Percentiles rank a stretch among this genome's conserved stretches.
Evolutionary conservation across 192 early-diverging fungal genomes (phyloP).

Genomic region (Podochytrium sp.): DNA sequence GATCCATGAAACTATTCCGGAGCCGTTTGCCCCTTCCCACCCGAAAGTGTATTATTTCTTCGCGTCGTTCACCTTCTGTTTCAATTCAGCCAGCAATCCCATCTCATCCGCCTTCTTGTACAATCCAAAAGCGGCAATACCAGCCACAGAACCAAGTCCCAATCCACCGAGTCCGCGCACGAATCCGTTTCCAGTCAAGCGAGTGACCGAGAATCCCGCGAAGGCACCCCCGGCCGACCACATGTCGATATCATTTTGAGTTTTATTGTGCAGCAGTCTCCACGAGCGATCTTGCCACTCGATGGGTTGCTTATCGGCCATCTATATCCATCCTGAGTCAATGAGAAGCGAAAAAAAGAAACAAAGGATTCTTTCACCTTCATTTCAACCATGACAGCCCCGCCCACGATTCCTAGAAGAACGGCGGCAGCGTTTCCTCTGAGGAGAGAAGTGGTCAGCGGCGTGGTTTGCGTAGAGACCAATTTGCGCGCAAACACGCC

Average conservation of each 20-base stretch:
- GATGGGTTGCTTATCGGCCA: slow-evolving; percentile 4
- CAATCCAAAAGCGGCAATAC: background rate
- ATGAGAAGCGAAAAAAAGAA: background rate
- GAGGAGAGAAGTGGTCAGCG: slow-evolving; percentile 7
- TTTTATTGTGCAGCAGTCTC: slow-evolving; percentile 15
- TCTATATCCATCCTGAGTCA: background rate
- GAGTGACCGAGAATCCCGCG: background rate
- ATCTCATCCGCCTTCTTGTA: background rate
- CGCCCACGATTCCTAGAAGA: slow-evolving; percentile 5
- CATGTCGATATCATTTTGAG: slow-evolving; percentile 6
- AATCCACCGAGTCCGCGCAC: slow-evolving; percentile 7
- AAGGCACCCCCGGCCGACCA: slow-evolving; percentile 8
- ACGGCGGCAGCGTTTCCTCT: slow-evolving; percentile 25
- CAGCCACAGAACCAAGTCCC: slow-evolving; percentile 14
- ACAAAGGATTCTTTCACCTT: background rate
- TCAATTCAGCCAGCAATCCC: slow-evolving; percentile 4
- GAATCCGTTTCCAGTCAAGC: background rate
- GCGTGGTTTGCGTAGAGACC: background rate
- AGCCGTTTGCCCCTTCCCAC: too few relatives aligned
- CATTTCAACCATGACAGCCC: slow-evolving; percentile 4
- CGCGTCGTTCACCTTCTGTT: background rate
- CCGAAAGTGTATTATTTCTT: too few relatives aligned
- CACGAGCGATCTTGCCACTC: slow-evolving; percentile 28
- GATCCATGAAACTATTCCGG: too few relatives aligned
- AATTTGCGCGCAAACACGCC: background rate